These are phyloP conservation scores for Globisporangium yorkense DNA, from an alignment of 352 stramenopile genomes.

Conservation along the genomic window DNA sequence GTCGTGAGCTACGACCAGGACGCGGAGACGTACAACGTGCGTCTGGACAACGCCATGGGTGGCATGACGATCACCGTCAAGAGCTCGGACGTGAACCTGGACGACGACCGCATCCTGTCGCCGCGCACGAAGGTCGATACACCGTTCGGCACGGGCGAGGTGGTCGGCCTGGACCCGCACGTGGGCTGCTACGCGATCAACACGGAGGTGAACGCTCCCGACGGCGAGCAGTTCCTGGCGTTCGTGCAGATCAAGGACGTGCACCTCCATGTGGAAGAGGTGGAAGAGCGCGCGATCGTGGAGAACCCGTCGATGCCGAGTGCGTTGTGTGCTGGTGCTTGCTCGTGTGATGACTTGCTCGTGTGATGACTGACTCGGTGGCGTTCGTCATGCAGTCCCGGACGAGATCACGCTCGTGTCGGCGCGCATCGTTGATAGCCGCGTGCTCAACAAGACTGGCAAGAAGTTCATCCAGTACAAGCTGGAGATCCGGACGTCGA, in stretches of 20 bases:
- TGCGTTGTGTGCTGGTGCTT: slow-evolving; percentile 28
- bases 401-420: slow-evolving; percentile 79
- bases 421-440: slow-evolving; percentile 78
- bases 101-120: slow-evolving; percentile 83
- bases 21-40: slow-evolving; percentile 68
- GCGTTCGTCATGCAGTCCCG: slow-evolving; percentile 36
- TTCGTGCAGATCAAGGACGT: slow-evolving; percentile 84
- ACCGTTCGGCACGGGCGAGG: slow-evolving; percentile 74
- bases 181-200: slow-evolving; percentile 88
- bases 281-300: slow-evolving; percentile 75
- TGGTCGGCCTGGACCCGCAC: slow-evolving; percentile 80
- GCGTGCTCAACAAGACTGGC: slow-evolving; percentile 74
- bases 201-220: slow-evolving; percentile 65
- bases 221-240: slow-evolving; percentile 76
- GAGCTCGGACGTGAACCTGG: slow-evolving; percentile 64
- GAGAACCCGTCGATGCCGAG: slow-evolving; percentile 71
- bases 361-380: slow-evolving; percentile 12
- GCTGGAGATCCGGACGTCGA: slow-evolving; percentile 81
- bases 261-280: slow-evolving; percentile 55
- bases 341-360: slow-evolving; percentile 1
- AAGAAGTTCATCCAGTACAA: slow-evolving; percentile 91
- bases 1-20: slow-evolving; percentile 79
- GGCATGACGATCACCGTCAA: slow-evolving; percentile 69
- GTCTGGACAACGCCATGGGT: slow-evolving; percentile 58
- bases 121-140: slow-evolving; percentile 82